phyloP scores from a whole-genome alignment of 2,329 filamentous ascomycete species.

The Calonectria crousiana region DNA sequence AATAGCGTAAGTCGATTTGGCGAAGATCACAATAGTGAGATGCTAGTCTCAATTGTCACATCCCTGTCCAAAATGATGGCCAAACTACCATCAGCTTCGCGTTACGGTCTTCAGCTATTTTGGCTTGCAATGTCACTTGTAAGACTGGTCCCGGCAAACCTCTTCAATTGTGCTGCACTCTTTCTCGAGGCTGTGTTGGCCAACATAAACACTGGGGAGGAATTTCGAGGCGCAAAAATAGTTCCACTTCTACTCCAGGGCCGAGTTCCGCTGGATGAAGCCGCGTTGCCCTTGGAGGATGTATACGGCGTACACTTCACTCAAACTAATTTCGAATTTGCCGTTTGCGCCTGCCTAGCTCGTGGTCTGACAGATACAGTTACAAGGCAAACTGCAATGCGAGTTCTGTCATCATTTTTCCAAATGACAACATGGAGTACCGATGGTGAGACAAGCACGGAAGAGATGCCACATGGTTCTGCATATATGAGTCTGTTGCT shows the following conservation, averaged over 20 bases:
- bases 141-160: slow-evolving; percentile 69
- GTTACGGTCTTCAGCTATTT: slow-evolving; percentile 77
- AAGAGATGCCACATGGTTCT: slow-evolving; percentile 51
- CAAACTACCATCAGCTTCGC: slow-evolving; percentile 74
- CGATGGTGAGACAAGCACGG: slow-evolving; percentile 25
- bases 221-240: slow-evolving; percentile 71
- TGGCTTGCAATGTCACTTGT: slow-evolving; percentile 77
- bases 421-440: slow-evolving; percentile 49
- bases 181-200: slow-evolving; percentile 74
- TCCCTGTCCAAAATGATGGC: slow-evolving; percentile 79
- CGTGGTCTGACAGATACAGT: slow-evolving; percentile 73
- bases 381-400: slow-evolving; percentile 69
- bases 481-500: slow-evolving; percentile 73
- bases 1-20: slow-evolving; percentile 74
- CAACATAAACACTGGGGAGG: slow-evolving; percentile 72
- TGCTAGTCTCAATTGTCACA: slow-evolving; percentile 76
- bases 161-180: slow-evolving; percentile 75
- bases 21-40: slow-evolving; percentile 74
- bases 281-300: slow-evolving; percentile 71
- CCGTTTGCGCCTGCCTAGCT: slow-evolving; percentile 73
- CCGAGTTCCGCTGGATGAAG: slow-evolving; percentile 70
- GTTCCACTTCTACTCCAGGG: slow-evolving; percentile 72
- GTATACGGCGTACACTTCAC: slow-evolving; percentile 76
- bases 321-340: slow-evolving; percentile 74
- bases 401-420: slow-evolving; percentile 72